These are phyloP conservation scores for Microdochium nivale DNA, from an alignment of 2,329 filamentous ascomycete species.

Conservation along the genomic window DNA sequence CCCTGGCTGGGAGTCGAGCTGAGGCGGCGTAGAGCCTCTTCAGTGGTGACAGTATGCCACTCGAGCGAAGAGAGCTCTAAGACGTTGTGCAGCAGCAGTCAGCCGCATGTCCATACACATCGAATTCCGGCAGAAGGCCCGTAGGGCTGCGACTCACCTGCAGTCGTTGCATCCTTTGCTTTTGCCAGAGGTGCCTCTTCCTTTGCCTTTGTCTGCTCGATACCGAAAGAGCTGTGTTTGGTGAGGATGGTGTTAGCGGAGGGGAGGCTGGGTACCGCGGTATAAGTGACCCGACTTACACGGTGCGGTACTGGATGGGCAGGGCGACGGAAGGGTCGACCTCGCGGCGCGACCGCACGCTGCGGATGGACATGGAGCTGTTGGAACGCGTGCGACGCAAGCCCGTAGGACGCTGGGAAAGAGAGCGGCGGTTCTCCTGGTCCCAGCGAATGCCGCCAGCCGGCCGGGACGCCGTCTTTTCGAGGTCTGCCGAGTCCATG, in stretches of 20 bases:
- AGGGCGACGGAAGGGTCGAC: constrained; percentile 32
- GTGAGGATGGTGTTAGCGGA: neutral
- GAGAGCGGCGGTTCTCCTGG: constrained; percentile 23
- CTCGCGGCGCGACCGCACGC: constrained; percentile 24
- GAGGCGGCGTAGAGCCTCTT: constrained; percentile 52
- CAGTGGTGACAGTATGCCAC: constrained; percentile 54
- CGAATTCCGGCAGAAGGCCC: neutral
- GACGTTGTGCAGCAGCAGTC: neutral
- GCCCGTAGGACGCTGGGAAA: constrained; percentile 7
- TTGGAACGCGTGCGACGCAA: constrained; percentile 18
- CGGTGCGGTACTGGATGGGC: constrained; percentile 46
- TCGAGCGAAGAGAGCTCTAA: constrained; percentile 54
- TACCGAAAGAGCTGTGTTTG: constrained; percentile 39
- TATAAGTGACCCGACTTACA: constrained; percentile 26
- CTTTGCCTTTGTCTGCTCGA: constrained; percentile 43
- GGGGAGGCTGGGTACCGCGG: neutral
- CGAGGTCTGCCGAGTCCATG: neutral
- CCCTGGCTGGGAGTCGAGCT: constrained; percentile 47
- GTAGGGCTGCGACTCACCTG: constrained; percentile 21
- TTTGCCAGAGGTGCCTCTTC: constrained; percentile 28
- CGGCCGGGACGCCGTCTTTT: neutral
- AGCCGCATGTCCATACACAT: too few species aligned
- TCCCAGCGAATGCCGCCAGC: constrained; percentile 22
- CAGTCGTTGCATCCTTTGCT: constrained; percentile 27
- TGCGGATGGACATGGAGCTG: constrained; percentile 32